Conservation (phyloP, 2,329 filamentous ascomycete genomes). For the Calonectria leucothoes region DNA sequence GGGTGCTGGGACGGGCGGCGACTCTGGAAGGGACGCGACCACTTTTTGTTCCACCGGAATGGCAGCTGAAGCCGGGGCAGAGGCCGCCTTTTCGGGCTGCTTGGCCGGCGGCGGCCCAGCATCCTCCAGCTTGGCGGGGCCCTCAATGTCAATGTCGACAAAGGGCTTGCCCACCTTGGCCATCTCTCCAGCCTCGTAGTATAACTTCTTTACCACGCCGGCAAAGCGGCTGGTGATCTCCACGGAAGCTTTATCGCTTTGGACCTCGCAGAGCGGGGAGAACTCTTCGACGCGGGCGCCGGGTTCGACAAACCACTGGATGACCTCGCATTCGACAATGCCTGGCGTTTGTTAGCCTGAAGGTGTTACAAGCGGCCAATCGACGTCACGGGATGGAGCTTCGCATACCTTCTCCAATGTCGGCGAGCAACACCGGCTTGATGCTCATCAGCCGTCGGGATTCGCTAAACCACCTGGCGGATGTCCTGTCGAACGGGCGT, state of each 20-base stretch:
- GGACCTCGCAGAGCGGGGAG: conserved; percentile 96
- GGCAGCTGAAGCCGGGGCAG: conserved; percentile 34
- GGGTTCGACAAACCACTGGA: conserved; percentile 99
- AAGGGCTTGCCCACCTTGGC: conserved; percentile 94
- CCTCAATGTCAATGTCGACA: conserved; percentile 93
- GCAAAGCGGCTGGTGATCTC: conserved; percentile 97
- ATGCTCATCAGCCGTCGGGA: conserved; percentile 65
- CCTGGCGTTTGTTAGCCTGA: conserved; percentile 62
- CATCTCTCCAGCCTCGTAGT: conserved; percentile 97
- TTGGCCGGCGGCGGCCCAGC: conserved; percentile 50
- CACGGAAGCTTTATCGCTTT: conserved; percentile 92
- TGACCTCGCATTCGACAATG: conserved; percentile 98
- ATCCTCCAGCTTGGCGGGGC: conserved; percentile 68
- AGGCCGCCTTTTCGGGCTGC: conserved; percentile 43
- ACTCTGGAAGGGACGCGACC: conserved; percentile 10
- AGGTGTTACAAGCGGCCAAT: neutral
- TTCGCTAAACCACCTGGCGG: conserved; percentile 62
- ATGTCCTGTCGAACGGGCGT: conserved; percentile 42
- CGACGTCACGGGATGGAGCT: neutral
- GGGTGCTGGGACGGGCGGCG: conserved; percentile 27
- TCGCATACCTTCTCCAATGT: conserved; percentile 82
- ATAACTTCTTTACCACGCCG: conserved; percentile 93
- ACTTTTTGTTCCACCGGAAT: conserved; percentile 23
- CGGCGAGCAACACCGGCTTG: conserved; percentile 84
- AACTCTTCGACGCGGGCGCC: conserved; percentile 97